Base-by-base conservation (phyloP, 352 stramenopile species). In the Phytophthora idaei region DNA sequence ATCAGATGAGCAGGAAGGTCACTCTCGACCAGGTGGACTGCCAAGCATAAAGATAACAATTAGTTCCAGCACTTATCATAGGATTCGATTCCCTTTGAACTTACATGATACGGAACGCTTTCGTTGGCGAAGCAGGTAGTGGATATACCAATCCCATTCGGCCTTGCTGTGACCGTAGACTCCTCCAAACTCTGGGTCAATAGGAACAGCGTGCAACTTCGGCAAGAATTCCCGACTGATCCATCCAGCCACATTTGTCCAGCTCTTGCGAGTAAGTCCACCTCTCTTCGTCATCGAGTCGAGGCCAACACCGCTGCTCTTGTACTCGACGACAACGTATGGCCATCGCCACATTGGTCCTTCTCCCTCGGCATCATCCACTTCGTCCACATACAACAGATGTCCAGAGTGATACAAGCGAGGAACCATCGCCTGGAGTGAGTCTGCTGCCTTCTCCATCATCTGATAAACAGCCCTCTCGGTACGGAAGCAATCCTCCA, bases 321-420 rank as follows among this genome's bases (percentile, higher is more conserved):
- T 81, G 71, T 81, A 93, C 61, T 92, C 83, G 11, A 93, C 79
- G 42, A 94, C 58, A 25, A 92, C 66, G 54, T 96, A 96, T 7
- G 88, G 88, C 88, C 88, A 96, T n/a, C 85, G 83, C 88, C 88
- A 96, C 47, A 93, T 72, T 27, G 71, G 56, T 0, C 80, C 83
- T 50, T 90, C 81, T n/a, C 75, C 76, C 42, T 92, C 83, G 17
- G 80, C 73, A 49, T 89, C 81, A 28, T 92, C 83, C 1, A 90
- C 81, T 57, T 92, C 83, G 29, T 85, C 76, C 4, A 85, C 56
- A 58, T 87, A 70, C 5, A 85, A 59, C 51, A 93, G 53, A 48
- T 94, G 86, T 0, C 77, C 77, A 28, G 67, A 74, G 41, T 80
- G 53, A 61, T 84, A 81, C 41, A 92, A 61, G 7, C 63, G 74